Evolutionary conservation across 2,329 filamentous ascomycete genomes (phyloP), one percentile per base, ranked within the genome.

Genomic region (Myriosclerotinia curreyana): DNA sequence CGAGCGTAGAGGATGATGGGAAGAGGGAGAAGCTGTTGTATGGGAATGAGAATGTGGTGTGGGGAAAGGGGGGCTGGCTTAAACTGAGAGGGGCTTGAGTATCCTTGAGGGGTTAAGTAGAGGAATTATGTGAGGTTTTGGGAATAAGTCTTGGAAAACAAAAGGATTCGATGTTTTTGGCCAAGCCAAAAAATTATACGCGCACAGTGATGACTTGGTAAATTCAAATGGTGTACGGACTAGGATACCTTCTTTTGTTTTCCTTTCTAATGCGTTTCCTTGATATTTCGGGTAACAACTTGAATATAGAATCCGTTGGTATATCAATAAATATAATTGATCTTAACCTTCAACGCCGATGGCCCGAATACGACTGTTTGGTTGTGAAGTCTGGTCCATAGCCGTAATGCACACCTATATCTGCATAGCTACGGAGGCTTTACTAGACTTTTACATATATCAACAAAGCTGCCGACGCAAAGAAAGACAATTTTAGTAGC

Each of bases 21-120:
- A 77, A 81, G 0, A 82, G 91, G 20, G 75, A 82, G n/a, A 75
- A 79, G 15, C 87, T 85, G 69, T 73, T 92, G 0, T 96, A 96
- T 72, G 76, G 80, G 48, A 79, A 85, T 3, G 91, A 92, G 0
- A 75, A 86, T 50, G 34, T 50, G 7, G 25, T 14, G 22, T 96
- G 92, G 92, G 91, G 95, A 69, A 79, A 80, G n/a, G 92, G 92
- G 5, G 92, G 92, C 0, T 96, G 92, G 92, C 94, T 96, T 50
- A 58, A n/a, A 20, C 36, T 50, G 52, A 49, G 22, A 34, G n/a
- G 5, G 36, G 11, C 5, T 5, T 53, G 38, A 61, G 9, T 61
- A 17, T 12, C 5, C 11, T 25, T 31, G 17, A 17, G 20, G 20
- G 12, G 12, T 7, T 9, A 9, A 17, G 6, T 34, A n/a, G n/a